A percentile compares a stretch with the other conserved stretches of the same genome.
phyloP scores from a whole-genome alignment of 177 flowering plant species.

The Vitis hybrid region DNA sequence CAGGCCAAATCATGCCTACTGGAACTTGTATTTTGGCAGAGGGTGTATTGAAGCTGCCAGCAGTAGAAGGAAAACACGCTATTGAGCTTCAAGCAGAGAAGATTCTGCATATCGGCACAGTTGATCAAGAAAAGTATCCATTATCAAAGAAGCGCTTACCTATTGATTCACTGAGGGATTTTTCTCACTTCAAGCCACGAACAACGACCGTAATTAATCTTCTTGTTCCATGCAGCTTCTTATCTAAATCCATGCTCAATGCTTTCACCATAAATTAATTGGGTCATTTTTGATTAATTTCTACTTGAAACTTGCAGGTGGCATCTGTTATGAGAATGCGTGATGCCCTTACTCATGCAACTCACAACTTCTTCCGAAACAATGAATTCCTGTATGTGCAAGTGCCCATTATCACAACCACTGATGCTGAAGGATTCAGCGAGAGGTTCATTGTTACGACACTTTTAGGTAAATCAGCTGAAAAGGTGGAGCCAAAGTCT shows the following conservation, averaged over 20 bases:
- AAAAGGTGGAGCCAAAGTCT: slow-evolving; percentile 21
- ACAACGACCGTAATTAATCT: slow-evolving; percentile 64
- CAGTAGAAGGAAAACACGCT: slow-evolving; percentile 42
- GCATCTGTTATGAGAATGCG: slow-evolving; percentile 77
- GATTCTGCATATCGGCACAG: slow-evolving; percentile 71
- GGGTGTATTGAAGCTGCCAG: slow-evolving; percentile 55
- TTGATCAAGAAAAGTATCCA: slow-evolving; percentile 60
- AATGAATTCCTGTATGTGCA: slow-evolving; percentile 71
- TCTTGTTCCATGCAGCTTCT: background rate
- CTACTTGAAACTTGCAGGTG: slow-evolving; percentile 40
- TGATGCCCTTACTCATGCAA: slow-evolving; percentile 54
- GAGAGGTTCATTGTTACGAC: slow-evolving; percentile 66
- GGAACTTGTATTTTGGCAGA: slow-evolving; percentile 83
- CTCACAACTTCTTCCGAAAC: slow-evolving; percentile 69
- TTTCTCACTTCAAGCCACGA: slow-evolving; percentile 71
- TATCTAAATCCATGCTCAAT: background rate
- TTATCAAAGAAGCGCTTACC: slow-evolving; percentile 67
- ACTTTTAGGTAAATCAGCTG: slow-evolving; percentile 26
- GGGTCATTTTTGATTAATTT: background rate
- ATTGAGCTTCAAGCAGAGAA: slow-evolving; percentile 74
- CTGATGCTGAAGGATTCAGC: slow-evolving; percentile 49
- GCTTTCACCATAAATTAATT: background rate
- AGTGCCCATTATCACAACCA: slow-evolving; percentile 69
- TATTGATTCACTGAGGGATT: slow-evolving; percentile 50
- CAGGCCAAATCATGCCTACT: slow-evolving; percentile 39